A percentile compares a stretch with the other conserved stretches of the same genome.
Conservation (phyloP, 2,329 filamentous ascomycete species). For the Aureobasidium sp. region DNA sequence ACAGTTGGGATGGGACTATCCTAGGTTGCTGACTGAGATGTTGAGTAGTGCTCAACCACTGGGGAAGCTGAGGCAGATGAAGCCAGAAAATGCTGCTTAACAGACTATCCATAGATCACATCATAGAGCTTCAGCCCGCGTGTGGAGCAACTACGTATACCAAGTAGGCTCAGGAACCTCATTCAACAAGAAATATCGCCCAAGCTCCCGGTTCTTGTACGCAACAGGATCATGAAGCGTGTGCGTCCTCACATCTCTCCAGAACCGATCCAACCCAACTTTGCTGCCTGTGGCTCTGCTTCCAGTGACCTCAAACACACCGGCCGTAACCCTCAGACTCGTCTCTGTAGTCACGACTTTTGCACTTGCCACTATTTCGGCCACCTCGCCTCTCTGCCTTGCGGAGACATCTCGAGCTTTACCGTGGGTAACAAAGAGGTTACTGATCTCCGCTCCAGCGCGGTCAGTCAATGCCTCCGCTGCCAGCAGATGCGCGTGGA, state of each 20-base stretch:
- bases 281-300: constrained; percentile 51
- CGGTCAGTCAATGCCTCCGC: constrained; percentile 53
- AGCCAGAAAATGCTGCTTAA: background rate
- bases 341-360: constrained; percentile 59
- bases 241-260: constrained; percentile 61
- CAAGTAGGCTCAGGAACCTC: constrained; percentile 54
- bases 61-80: constrained; percentile 12
- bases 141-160: constrained; percentile 54
- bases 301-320: constrained; percentile 59
- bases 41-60: constrained; percentile 21
- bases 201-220: constrained; percentile 59
- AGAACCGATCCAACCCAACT: constrained; percentile 58
- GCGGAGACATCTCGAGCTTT: constrained; percentile 38
- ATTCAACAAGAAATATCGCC: constrained; percentile 49
- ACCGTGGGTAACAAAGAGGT: constrained; percentile 35
- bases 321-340: constrained; percentile 50
- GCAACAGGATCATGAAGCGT: constrained; percentile 60
- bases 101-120: no score
- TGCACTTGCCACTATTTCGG: constrained; percentile 55
- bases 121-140: no score
- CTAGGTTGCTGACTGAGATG: constrained; percentile 33
- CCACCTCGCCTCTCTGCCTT: constrained; percentile 51
- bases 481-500: constrained; percentile 55
- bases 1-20: constrained; percentile 39
- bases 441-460: constrained; percentile 44